These are phyloP conservation scores for Cryptococcus neoformans DNA, from an alignment of 1,284 basidiomycete species.

Conservation along the genomic window DNA sequence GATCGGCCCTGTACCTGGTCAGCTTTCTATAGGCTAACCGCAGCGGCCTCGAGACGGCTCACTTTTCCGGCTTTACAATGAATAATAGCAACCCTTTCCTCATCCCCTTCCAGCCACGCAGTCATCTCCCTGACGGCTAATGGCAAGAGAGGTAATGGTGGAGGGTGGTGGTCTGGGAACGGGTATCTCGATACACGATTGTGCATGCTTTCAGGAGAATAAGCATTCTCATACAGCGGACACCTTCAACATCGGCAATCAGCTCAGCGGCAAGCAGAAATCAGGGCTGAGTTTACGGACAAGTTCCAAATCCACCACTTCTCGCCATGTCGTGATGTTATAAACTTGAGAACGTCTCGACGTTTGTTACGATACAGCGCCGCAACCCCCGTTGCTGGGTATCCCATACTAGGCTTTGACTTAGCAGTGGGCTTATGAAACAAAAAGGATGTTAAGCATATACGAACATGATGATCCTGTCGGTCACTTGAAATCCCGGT, in stretches of 20 bases:
- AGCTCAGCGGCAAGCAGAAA: neutral
- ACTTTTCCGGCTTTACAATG: conserved; percentile 75
- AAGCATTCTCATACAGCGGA: conserved; percentile 58
- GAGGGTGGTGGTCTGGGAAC: conserved; percentile 84
- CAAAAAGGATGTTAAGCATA: neutral
- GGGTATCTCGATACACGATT: conserved; percentile 74
- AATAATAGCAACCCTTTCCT: conserved; percentile 70
- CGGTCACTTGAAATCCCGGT: conserved; percentile 32
- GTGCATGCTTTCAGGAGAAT: conserved; percentile 51
- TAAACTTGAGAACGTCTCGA: conserved; percentile 72
- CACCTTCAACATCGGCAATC: conserved; percentile 48
- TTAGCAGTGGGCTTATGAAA: too few species aligned
- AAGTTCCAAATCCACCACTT: conserved; percentile 87
- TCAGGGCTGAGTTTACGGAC: conserved; percentile 14
- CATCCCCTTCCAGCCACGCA: conserved; percentile 67
- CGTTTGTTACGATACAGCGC: conserved; percentile 76
- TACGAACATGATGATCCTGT: conserved; percentile 61
- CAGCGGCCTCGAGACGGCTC: neutral
- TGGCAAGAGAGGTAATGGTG: conserved; percentile 74
- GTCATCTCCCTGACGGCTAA: conserved; percentile 73
- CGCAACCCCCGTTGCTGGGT: conserved; percentile 75
- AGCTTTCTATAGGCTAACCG: neutral
- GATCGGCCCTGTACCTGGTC: conserved; percentile 62
- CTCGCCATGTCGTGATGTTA: conserved; percentile 67
- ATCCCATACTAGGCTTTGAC: conserved; percentile 53